Percentiles rank a stretch among this genome's conserved stretches.
Evolutionary conservation across 2,329 filamentous ascomycete species (phyloP).

Genomic region (Cryphonectria japonica): DNA sequence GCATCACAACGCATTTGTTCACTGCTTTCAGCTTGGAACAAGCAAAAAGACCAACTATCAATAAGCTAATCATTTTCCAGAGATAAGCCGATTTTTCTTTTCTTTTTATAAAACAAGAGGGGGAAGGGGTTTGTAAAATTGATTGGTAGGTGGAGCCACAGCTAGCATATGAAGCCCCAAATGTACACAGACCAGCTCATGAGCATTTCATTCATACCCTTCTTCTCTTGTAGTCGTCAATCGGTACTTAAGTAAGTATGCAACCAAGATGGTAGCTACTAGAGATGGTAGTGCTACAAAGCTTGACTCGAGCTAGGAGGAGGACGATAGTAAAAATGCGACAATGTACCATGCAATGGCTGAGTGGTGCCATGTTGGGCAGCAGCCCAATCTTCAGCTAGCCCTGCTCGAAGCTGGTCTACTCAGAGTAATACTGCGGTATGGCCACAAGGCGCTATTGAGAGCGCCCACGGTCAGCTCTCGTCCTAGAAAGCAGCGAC

Average conservation of each 20-base stretch:
- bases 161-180: constrained; percentile 9
- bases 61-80: no score
- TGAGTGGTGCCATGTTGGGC: neutral
- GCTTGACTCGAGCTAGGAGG: neutral
- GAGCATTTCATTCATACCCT: neutral
- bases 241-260: constrained; percentile 3
- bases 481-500: neutral
- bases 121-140: no score
- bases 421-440: constrained; percentile 3
- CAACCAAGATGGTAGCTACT: neutral
- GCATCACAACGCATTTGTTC: no score
- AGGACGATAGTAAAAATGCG: neutral
- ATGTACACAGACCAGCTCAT: neutral
- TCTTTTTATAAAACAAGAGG: neutral
- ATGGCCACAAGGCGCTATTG: no score
- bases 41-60: neutral
- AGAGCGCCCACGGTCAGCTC: neutral
- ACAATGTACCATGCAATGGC: neutral
- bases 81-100: neutral
- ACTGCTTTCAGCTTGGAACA: neutral
- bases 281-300: constrained; percentile 4
- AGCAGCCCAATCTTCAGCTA: neutral
- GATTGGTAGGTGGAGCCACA: neutral
- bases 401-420: neutral
- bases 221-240: neutral